Conservation (phyloP, 2,329 filamentous ascomycete genomes). For the Fusarium sororula region DNA sequence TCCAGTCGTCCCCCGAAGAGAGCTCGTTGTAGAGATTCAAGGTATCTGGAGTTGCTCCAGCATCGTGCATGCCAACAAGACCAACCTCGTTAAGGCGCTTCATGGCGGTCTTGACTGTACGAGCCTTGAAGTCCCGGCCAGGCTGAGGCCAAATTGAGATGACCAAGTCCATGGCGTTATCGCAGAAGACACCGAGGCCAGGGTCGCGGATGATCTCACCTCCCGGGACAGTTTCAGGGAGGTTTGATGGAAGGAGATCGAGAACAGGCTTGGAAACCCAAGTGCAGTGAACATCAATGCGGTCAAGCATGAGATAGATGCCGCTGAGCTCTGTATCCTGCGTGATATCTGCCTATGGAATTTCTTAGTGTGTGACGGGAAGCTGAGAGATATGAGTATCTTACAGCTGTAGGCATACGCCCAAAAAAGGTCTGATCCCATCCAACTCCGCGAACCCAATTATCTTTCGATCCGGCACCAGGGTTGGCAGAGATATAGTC, state of each 20-base stretch:
- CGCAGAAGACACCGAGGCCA: constrained; percentile 75
- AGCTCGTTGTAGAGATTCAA: constrained; percentile 64
- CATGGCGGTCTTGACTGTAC: constrained; percentile 69
- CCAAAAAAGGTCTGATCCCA: constrained; percentile 76
- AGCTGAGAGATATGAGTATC: constrained; percentile 37
- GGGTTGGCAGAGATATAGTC: constrained; percentile 61
- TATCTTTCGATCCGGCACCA: constrained; percentile 59
- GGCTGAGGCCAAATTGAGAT: constrained; percentile 66
- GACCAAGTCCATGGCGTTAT: constrained; percentile 75
- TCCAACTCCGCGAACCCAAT: constrained; percentile 74
- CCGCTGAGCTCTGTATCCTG: constrained; percentile 60
- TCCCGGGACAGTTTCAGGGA: constrained; percentile 65
- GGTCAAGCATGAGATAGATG: constrained; percentile 74
- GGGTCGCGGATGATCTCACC: constrained; percentile 70
- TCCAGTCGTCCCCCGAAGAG: constrained; percentile 61
- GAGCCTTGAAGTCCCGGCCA: constrained; percentile 59
- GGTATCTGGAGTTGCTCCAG: constrained; percentile 66
- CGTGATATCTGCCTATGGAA: constrained; percentile 61
- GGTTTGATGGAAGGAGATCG: constrained; percentile 63
- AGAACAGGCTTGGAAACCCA: constrained; percentile 74
- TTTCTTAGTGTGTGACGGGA: background rate
- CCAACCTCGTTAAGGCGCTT: constrained; percentile 69
- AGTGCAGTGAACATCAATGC: constrained; percentile 75
- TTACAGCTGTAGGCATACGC: constrained; percentile 71
- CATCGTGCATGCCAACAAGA: constrained; percentile 75